These are phyloP conservation scores for Pisolithus albus DNA, from an alignment of 768 basidiomycete species.

Conservation along the genomic window DNA sequence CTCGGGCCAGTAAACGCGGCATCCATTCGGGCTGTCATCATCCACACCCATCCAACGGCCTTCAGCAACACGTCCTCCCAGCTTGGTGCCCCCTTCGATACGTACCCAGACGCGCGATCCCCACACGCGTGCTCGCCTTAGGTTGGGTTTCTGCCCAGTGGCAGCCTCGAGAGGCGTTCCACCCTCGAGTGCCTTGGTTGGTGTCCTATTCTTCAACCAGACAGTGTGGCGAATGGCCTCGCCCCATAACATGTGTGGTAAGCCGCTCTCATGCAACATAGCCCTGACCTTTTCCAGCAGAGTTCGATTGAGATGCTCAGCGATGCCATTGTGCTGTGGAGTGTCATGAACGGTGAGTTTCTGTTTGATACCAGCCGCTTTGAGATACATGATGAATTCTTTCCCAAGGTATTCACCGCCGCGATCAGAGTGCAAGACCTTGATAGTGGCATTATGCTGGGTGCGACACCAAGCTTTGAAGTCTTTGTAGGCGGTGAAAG, in stretches of 20 bases:
- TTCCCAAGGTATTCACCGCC: constrained; percentile 9
- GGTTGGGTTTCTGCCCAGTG: no score
- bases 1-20: no score
- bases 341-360: constrained; percentile 10
- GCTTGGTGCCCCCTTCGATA: no score
- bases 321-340: constrained; percentile 24
- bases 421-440: constrained; percentile 4
- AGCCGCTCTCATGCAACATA: constrained; percentile 14
- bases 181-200: no score
- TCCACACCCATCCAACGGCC: no score
- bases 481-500: constrained; percentile 5
- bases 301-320: constrained; percentile 24
- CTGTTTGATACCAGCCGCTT: neutral
- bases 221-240: no score
- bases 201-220: no score
- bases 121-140: no score
- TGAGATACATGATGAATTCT: neutral
- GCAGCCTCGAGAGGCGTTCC: no score
- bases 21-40: no score
- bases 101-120: no score
- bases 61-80: no score
- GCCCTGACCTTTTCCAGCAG: constrained; percentile 17
- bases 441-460: neutral
- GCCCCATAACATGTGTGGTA: constrained; percentile 19
- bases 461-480: constrained; percentile 5